These are phyloP conservation scores for Citrus medica DNA, from an alignment of 345 rosid species.

Conservation along the genomic window DNA sequence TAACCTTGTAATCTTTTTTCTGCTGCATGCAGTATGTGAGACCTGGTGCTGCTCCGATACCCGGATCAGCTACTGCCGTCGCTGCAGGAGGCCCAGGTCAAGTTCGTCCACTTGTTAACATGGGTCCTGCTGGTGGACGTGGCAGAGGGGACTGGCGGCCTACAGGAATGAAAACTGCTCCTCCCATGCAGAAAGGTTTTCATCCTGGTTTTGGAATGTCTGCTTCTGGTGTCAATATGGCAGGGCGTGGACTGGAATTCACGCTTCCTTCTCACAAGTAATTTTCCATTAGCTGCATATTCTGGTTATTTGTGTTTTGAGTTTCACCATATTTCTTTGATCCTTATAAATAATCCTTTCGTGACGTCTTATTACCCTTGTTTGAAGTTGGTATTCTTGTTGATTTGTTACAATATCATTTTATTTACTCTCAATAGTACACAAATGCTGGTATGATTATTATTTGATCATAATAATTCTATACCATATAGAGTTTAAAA, in stretches of 20 bases:
- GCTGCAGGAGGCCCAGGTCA: slow-evolving; percentile 66
- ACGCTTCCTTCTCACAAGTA: slow-evolving; percentile 99
- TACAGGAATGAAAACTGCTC: slow-evolving; percentile 58
- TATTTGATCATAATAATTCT: neutral
- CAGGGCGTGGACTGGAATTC: slow-evolving; percentile 88
- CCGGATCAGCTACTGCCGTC: slow-evolving; percentile 55
- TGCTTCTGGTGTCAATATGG: slow-evolving; percentile 55
- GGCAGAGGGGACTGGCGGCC: slow-evolving; percentile 98
- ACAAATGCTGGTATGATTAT: neutral
- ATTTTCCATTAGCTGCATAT: slow-evolving; percentile 19
- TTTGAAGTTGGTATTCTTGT: neutral
- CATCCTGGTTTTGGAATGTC: slow-evolving; percentile 59
- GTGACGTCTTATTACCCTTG: neutral
- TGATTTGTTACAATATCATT: neutral
- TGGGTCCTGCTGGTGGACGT: slow-evolving; percentile 70
- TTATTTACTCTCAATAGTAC: neutral
- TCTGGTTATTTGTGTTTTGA: neutral
- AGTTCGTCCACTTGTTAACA: slow-evolving; percentile 65
- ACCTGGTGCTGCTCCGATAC: slow-evolving; percentile 83
- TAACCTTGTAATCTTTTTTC: slow-evolving; percentile 18
- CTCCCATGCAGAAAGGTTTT: slow-evolving; percentile 72
- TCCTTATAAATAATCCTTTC: neutral
- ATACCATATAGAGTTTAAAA: neutral
- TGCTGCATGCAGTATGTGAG: slow-evolving; percentile 87
- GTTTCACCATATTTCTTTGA: neutral